Evolutionary conservation across 1,284 basidiomycete species (phyloP).

Genomic region (Sanghuangporus sanghuang): DNA sequence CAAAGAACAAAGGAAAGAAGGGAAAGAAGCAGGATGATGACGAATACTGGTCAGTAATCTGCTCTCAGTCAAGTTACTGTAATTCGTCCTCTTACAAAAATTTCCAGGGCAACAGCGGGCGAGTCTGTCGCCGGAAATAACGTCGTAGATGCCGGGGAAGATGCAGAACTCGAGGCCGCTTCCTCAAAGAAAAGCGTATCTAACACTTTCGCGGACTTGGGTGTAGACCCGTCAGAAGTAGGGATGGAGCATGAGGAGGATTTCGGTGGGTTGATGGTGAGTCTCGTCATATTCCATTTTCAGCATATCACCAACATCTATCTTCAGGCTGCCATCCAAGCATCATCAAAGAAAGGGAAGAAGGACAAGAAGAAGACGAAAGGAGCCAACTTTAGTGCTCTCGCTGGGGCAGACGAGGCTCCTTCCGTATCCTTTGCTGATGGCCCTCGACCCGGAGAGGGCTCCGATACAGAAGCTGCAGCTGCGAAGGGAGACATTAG

Average conservation of each 20-base stretch:
- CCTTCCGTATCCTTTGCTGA: slow-evolving; percentile 30
- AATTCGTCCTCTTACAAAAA: slow-evolving; percentile 16
- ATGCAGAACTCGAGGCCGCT: slow-evolving; percentile 19
- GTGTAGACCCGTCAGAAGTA: slow-evolving; percentile 33
- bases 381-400: slow-evolving; percentile 6
- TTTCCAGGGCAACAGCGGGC: slow-evolving; percentile 60
- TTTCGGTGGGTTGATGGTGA: slow-evolving; percentile 45
- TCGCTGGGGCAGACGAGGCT: slow-evolving; percentile 25
- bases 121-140: slow-evolving; percentile 50
- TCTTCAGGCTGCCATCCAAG: slow-evolving; percentile 45
- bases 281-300: not conserved
- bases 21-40: slow-evolving; percentile 71
- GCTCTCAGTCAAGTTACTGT: slow-evolving; percentile 4
- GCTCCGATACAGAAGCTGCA: slow-evolving; percentile 31
- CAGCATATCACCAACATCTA: not conserved
- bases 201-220: not conserved
- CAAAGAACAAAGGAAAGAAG: slow-evolving; percentile 88
- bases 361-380: slow-evolving; percentile 63
- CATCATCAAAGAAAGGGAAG: slow-evolving; percentile 47
- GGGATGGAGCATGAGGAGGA: slow-evolving; percentile 67
- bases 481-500: slow-evolving; percentile 32
- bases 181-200: not conserved
- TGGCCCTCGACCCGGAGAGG: slow-evolving; percentile 30
- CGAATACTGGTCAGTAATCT: slow-evolving; percentile 63
- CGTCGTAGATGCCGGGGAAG: slow-evolving; percentile 21